Percentiles rank a stretch among this genome's conserved stretches.
phyloP scores from a whole-genome alignment of 2,329 filamentous ascomycete genomes.

The Fusarium sp. region DNA sequence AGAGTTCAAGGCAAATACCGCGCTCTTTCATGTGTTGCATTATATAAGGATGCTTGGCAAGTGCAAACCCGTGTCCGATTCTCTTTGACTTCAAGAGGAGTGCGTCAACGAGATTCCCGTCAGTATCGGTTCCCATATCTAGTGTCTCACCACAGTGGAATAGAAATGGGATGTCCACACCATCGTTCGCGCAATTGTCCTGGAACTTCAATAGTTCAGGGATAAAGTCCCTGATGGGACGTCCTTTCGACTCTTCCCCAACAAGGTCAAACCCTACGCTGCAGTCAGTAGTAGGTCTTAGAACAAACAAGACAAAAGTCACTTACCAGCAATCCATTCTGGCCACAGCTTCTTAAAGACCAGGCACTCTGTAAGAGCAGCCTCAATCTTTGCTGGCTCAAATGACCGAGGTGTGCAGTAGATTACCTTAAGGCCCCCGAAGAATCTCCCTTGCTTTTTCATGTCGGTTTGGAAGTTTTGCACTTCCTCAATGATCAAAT shows the following conservation, averaged over 20 bases:
- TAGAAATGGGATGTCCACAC: slow-evolving; percentile 74
- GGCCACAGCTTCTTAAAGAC: slow-evolving; percentile 67
- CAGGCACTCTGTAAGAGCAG: slow-evolving; percentile 70
- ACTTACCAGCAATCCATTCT: slow-evolving; percentile 71
- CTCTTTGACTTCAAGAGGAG: slow-evolving; percentile 73
- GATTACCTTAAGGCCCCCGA: slow-evolving; percentile 75
- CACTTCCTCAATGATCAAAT: slow-evolving; percentile 68
- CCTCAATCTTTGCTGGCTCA: slow-evolving; percentile 56
- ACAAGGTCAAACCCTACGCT: slow-evolving; percentile 73
- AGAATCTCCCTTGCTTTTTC: slow-evolving; percentile 51
- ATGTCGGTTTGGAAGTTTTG: slow-evolving; percentile 56
- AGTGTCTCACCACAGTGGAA: slow-evolving; percentile 83
- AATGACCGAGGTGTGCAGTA: slow-evolving; percentile 77
- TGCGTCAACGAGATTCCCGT: slow-evolving; percentile 77
- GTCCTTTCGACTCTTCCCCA: slow-evolving; percentile 72
- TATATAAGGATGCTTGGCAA: slow-evolving; percentile 74
- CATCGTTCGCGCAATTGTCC: slow-evolving; percentile 58
- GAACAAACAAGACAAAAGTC: background rate
- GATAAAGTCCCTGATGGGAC: slow-evolving; percentile 67
- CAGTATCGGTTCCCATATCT: slow-evolving; percentile 70
- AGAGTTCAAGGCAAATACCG: slow-evolving; percentile 78
- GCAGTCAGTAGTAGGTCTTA: background rate
- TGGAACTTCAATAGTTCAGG: slow-evolving; percentile 67
- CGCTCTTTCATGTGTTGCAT: slow-evolving; percentile 71
- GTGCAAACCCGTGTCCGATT: slow-evolving; percentile 78